These are phyloP conservation scores for Phialemonium atrogriseum DNA, from an alignment of 2,329 filamentous ascomycete species.

Conservation along the genomic window DNA sequence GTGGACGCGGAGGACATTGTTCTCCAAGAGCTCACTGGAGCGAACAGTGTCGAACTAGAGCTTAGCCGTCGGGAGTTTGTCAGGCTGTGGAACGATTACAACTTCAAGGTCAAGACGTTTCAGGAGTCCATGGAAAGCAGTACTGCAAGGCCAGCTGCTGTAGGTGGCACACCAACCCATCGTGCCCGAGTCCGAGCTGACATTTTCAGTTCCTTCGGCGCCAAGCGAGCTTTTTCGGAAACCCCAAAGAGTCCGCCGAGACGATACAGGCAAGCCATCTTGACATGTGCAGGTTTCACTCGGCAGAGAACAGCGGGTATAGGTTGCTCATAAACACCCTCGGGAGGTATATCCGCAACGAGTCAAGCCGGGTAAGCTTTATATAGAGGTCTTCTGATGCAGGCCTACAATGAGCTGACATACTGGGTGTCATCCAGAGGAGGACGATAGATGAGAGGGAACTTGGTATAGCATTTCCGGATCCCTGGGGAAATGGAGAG, in stretches of 20 bases:
- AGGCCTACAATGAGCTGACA: too few species aligned
- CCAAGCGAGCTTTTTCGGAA: conserved; percentile 20
- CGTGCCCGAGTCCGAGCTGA: too few species aligned
- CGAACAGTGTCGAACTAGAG: conserved; percentile 12
- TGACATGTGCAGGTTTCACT: conserved; percentile 30
- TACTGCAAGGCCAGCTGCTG: conserved; percentile 9
- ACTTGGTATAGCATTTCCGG: too few species aligned
- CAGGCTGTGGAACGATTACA: conserved; percentile 22
- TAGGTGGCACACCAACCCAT: too few species aligned
- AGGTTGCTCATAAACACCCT: conserved; percentile 15
- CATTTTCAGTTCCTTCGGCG: conserved; percentile 13
- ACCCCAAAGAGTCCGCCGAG: conserved; percentile 20
- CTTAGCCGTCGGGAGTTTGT: conserved; percentile 17
- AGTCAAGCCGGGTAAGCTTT: conserved; percentile 14
- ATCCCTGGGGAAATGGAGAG: background rate
- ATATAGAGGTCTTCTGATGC: too few species aligned
- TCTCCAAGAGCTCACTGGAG: conserved; percentile 18
- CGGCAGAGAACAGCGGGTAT: conserved; percentile 17
- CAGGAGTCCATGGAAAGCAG: conserved; percentile 16
- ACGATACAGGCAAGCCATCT: conserved; percentile 29
- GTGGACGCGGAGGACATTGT: conserved; percentile 14
- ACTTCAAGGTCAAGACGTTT: conserved; percentile 23
- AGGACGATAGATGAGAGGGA: too few species aligned
- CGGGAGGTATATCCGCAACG: conserved; percentile 12
- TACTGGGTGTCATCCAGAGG: too few species aligned